Evolutionary conservation across 2,329 filamentous ascomycete genomes (phyloP).

Genomic region (Sarocladiaceae sp.): DNA sequence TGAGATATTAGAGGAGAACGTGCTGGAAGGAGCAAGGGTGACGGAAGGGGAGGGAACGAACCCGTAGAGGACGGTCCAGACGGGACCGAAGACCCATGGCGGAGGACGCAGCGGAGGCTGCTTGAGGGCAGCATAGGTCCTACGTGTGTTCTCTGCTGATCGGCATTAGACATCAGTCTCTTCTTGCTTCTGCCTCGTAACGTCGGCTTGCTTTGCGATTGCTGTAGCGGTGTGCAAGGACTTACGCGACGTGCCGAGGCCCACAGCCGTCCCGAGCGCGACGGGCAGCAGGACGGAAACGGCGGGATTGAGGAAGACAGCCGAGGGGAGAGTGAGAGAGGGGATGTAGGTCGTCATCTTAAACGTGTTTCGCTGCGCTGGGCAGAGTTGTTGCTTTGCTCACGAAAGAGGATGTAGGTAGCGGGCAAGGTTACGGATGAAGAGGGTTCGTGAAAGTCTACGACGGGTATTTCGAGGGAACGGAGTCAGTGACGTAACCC

Average conservation of each 20-base stretch:
- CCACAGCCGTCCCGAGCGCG: slow-evolving; percentile 64
- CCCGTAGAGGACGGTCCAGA: slow-evolving; percentile 62
- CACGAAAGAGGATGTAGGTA: neutral
- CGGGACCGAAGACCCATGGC: slow-evolving; percentile 55
- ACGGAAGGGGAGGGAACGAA: slow-evolving; percentile 16
- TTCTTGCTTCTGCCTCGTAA: too few species aligned
- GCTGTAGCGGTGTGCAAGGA: too few species aligned
- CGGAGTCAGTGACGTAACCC: too few species aligned
- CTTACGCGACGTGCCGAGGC: slow-evolving; percentile 62
- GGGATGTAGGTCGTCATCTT: slow-evolving; percentile 76
- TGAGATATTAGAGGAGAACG: neutral
- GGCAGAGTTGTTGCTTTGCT: neutral
- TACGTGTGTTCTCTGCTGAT: slow-evolving; percentile 37
- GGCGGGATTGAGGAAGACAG: slow-evolving; percentile 66
- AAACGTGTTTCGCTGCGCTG: neutral
- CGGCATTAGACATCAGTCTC: too few species aligned
- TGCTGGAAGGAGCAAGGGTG: slow-evolving; percentile 8
- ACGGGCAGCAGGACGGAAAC: slow-evolving; percentile 72
- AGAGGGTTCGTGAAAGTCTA: slow-evolving; percentile 2
- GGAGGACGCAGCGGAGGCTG: slow-evolving; percentile 61
- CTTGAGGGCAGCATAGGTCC: slow-evolving; percentile 57
- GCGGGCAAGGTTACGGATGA: neutral
- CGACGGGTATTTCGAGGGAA: neutral
- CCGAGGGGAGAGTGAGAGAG: slow-evolving; percentile 66
- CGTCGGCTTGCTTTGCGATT: too few species aligned